These are phyloP conservation scores for Chlamydomonas asymmetrica DNA, from an alignment of 139 green algal species.

Conservation along the genomic window DNA sequence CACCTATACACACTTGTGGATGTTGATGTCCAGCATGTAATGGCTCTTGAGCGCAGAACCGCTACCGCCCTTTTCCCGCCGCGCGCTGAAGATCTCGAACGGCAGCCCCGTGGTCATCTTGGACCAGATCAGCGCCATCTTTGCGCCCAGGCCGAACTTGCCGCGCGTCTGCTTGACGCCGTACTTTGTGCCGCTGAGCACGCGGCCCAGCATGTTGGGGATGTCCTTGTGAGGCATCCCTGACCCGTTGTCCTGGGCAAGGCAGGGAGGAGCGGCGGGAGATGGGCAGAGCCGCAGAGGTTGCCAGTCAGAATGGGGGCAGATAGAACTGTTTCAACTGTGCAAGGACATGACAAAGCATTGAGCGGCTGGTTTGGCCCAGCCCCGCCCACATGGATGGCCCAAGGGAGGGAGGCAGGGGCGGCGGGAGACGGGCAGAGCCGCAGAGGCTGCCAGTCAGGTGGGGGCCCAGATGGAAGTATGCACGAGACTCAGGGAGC, in stretches of 20 bases:
- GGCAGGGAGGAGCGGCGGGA: not conserved
- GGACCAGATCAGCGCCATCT: conserved; percentile 98
- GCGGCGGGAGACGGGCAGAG: too few species aligned
- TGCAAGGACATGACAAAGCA: too few species aligned
- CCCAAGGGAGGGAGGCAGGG: too few species aligned
- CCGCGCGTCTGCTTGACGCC: conserved; percentile 75
- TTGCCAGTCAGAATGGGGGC: too few species aligned
- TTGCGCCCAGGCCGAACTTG: conserved; percentile 97
- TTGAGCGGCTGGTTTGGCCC: too few species aligned
- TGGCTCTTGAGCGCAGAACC: conserved; percentile 60
- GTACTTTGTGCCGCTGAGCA: conserved; percentile 95
- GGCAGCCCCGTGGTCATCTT: conserved; percentile 95
- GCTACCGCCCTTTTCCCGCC: too few species aligned
- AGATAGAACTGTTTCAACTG: too few species aligned
- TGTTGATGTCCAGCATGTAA: conserved; percentile 96
- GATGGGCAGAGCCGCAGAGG: too few species aligned
- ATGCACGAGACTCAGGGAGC: too few species aligned
- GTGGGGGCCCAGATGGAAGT: too few species aligned
- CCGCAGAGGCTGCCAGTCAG: too few species aligned
- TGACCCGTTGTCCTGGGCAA: conserved; percentile 87
- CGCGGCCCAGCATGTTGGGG: conserved; percentile 91
- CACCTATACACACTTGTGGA: conserved; percentile 74
- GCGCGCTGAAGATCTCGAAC: conserved; percentile 79
- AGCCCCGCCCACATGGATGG: too few species aligned
- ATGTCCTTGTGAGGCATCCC: conserved; percentile 96